phyloP scores from a whole-genome alignment of 177 flowering plant species.

The Vitis hybrid region DNA sequence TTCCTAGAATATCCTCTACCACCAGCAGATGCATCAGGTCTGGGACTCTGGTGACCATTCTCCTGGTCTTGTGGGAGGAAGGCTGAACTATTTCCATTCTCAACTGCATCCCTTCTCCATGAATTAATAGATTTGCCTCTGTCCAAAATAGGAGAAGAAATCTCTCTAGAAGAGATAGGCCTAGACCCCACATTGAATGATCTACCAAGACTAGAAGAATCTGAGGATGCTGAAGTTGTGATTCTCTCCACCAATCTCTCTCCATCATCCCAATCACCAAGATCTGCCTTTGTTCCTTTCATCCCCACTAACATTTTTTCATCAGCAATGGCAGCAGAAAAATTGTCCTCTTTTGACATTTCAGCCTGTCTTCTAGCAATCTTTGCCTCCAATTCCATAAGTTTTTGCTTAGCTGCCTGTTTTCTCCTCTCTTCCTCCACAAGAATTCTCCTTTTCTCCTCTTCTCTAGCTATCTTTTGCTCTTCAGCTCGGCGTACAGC shows the following conservation, averaged over 20 bases:
- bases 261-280: constrained; percentile 86
- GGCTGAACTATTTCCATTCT: constrained; percentile 47
- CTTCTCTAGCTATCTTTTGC: constrained; percentile 82
- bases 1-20: constrained; percentile 52
- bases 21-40: constrained; percentile 47
- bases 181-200: constrained; percentile 53
- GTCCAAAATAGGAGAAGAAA: constrained; percentile 41
- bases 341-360: constrained; percentile 32
- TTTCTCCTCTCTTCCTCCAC: constrained; percentile 96
- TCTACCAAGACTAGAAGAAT: constrained; percentile 57
- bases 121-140: constrained; percentile 56
- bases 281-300: constrained; percentile 53
- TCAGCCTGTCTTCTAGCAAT: constrained; percentile 82
- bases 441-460: constrained; percentile 66
- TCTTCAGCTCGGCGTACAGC: constrained; percentile 69
- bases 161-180: constrained; percentile 46
- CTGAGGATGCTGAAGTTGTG: constrained; percentile 71
- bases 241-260: constrained; percentile 89
- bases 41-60: constrained; percentile 50
- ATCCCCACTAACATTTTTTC: constrained; percentile 26
- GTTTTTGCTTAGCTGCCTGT: constrained; percentile 92
- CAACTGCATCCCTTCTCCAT: constrained; percentile 75
- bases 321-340: constrained; percentile 28
- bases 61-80: constrained; percentile 47
- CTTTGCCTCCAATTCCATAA: constrained; percentile 84